Evolutionary conservation across 768 basidiomycete species (phyloP), one percentile per base, ranked within the genome.

Genomic region (Mycena vitilis): DNA sequence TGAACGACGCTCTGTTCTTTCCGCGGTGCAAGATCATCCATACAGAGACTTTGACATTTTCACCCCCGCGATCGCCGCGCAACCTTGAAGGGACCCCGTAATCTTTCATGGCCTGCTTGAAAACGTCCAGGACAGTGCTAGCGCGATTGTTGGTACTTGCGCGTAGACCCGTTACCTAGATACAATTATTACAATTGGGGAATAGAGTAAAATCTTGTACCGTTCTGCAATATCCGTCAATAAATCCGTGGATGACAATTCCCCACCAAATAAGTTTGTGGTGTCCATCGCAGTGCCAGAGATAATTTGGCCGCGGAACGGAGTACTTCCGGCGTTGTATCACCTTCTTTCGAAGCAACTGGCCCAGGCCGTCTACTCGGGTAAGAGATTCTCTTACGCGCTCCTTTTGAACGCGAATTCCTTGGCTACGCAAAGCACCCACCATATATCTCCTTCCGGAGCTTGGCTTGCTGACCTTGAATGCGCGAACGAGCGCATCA

Each of bases 1-100:
- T 78, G 52, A 81, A 81, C 23, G 73, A 75, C 2, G 70, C 78
- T 15, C 76, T 65, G 44, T 78, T 75, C 0, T 71, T 65, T 4
- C 83, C 82, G 13, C 73, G 63, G 0, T 40, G 18, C 38, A 78
- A 49, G 16, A 82, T 77, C 82, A 83, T 83, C n/a, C 65, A 77
- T 0, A 76, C 57, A 7, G 81, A 75, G 11, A 79, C 76, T 11
- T 71, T 62, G 8, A 71, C 70, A 68, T 83, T 84, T 65, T 83
- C 81, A 0, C 76, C 74, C 1, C 80, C 81, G 9, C 74, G 68
- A 71, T 83, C 80, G 1, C 76, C 79, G 23, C 76, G 60, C 2
- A 80, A 60, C 10, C 77, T 63, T 9, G 78, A 80, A 13, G 82
- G 82, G 18, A 66, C 20, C 0, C 77, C 76, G 68, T 75, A 74